phyloP scores from a whole-genome alignment of 495 filamentous ascomycete genomes.

The Geoglossum glabrum region DNA sequence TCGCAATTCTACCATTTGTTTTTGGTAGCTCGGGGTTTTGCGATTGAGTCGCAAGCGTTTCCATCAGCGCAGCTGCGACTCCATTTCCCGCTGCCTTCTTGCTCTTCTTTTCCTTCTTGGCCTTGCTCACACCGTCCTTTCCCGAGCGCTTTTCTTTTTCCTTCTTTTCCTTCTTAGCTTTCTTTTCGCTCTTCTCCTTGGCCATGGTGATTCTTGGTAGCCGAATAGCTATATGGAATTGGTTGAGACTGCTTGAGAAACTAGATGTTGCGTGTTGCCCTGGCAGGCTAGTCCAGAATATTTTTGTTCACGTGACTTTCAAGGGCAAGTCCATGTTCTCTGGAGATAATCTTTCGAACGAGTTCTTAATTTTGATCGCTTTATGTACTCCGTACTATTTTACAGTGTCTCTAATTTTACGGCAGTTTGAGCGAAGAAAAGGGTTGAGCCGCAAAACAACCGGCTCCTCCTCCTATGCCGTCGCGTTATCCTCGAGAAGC shows the following conservation, averaged over 20 bases:
- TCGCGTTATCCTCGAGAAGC: neutral
- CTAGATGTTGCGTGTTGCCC: neutral
- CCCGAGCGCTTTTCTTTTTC: constrained; percentile 69
- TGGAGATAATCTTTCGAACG: neutral
- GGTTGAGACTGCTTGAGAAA: neutral
- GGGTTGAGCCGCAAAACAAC: neutral
- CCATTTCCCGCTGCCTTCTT: constrained; percentile 20
- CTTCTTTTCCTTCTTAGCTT: constrained; percentile 42
- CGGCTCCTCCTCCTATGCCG: neutral
- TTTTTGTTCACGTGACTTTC: neutral
- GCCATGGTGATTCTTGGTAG: neutral
- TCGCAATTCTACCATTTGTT: neutral
- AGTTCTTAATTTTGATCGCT: neutral
- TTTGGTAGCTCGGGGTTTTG: constrained; percentile 11
- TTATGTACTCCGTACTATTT: neutral
- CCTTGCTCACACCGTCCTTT: constrained; percentile 53
- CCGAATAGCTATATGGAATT: neutral
- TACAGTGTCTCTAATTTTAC: neutral
- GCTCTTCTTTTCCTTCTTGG: constrained; percentile 30
- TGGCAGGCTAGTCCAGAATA: neutral
- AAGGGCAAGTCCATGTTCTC: neutral
- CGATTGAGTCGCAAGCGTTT: constrained; percentile 10
- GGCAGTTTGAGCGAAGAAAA: neutral
- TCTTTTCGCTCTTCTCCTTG: constrained; percentile 32
- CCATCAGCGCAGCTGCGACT: constrained; percentile 5